A percentile compares a stretch with the other conserved stretches of the same genome.
phyloP scores from a whole-genome alignment of 73 alveolate genomes.

The Paramecium primaurelia region DNA sequence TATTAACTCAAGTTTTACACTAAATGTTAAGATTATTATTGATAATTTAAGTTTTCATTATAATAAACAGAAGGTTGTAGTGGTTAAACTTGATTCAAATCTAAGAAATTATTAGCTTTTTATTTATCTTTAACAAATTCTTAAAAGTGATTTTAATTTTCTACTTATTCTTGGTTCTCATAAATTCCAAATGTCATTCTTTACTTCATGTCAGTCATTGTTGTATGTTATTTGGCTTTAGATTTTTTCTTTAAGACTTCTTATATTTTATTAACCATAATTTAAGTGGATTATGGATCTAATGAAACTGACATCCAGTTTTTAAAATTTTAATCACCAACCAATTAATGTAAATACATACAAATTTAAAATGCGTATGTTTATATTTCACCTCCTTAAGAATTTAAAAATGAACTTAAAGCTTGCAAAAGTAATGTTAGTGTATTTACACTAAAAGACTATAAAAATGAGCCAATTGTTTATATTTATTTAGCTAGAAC shows the following conservation, averaged over 20 bases:
- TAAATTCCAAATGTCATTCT: slow-evolving; percentile 1
- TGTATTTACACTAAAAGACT: neutral
- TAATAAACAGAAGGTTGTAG: neutral
- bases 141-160: neutral
- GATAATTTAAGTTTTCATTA: neutral
- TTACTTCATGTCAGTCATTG: slow-evolving; percentile 1
- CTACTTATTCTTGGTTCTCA: neutral
- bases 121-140: slow-evolving; percentile 39
- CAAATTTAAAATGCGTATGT: slow-evolving; percentile 14
- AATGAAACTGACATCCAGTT: slow-evolving; percentile 16
- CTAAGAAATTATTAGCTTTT: neutral
- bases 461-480: neutral
- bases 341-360: neutral
- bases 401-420: neutral
- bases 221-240: neutral
- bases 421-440: neutral
- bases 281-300: neutral
- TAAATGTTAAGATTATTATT: neutral
- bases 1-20: neutral
- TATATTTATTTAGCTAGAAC: neutral
- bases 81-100: neutral
- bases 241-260: slow-evolving; percentile 15
- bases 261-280: neutral
- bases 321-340: slow-evolving; percentile 16
- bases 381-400: neutral